Base-by-base conservation (phyloP, 768 basidiomycete species). In the Zangia roseola region DNA sequence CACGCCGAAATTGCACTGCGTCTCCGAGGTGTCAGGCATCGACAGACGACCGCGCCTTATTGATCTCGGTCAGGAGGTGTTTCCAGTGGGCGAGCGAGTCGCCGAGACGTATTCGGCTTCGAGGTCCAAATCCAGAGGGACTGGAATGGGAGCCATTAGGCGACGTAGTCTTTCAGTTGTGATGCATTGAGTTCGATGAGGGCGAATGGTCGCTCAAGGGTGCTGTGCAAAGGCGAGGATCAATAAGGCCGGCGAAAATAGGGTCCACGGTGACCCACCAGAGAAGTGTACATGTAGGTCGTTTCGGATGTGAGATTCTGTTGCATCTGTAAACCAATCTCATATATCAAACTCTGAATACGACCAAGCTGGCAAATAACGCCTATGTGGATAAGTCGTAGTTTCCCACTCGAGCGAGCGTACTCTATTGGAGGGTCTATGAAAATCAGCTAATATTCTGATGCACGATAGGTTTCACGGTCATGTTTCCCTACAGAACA, bases 91-190 rank as follows among this genome's bases (percentile, higher is more conserved):
- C 83, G 20, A 99, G 82, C 12, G 91, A 91, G 68, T 99, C 95
- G 9, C 97, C 97, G 97, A 98, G 30, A 99, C 94, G 63, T 90
- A 88, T 77, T 98, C 95, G 24, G 94, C 82, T 69, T 98, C 94
- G 35, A 98, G 83, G 65, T 99, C 97, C n/a, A n/a, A n/a, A n/a
- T n/a, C 97, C 95, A 98, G 0, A 98, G 77, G 0, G 95, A 95
- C 69, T 98, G 97, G 80, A 99, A 98, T 62, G 94, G 94, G 0
- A 98, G 81, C 97, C 97, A 99, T 72, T 97, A 97, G 50, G 79
- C 90, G 42, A 97, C 93, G 69, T 99, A 99, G 39, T 87, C 86
- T 58, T 80, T 85, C 45, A 99, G 78, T 52, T 91, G 83, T 49
- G 88, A 86, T 13, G 94, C 84, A 69, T 97, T 97, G 57, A 69